Conservation (phyloP, 305 asterid species). For the Withania somnifera region DNA sequence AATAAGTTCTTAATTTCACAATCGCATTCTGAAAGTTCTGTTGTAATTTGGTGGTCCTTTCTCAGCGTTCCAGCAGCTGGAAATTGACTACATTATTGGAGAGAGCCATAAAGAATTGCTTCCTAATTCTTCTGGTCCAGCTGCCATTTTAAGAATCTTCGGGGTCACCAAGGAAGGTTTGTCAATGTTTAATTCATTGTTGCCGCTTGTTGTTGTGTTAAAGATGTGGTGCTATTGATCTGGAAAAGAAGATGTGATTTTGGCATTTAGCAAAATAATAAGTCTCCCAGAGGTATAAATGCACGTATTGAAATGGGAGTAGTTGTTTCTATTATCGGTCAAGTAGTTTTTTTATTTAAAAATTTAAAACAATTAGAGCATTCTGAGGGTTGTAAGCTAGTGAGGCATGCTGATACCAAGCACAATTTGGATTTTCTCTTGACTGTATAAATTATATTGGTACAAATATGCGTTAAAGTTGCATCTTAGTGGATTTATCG, state of each 20-base stretch:
- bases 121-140: conserved; percentile 61
- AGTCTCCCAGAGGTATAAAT: not conserved
- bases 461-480: not conserved
- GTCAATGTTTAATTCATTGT: conserved; percentile 6
- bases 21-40: not conserved
- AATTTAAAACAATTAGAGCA: not conserved
- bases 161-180: conserved; percentile 93
- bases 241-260: not conserved
- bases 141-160: conserved; percentile 81
- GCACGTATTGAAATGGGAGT: not conserved
- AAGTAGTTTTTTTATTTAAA: not conserved
- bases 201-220: not conserved
- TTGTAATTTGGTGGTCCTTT: conserved; percentile 1
- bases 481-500: not conserved
- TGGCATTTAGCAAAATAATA: not conserved
- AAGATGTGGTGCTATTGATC: not conserved
- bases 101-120: conserved; percentile 63
- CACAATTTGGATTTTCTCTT: not conserved
- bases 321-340: not conserved
- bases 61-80: conserved; percentile 89
- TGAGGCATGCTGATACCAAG: not conserved
- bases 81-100: conserved; percentile 85
- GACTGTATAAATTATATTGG: not conserved
- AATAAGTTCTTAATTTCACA: not conserved
- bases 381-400: not conserved